Evolutionary conservation across 257 asterid genomes (phyloP).

Genomic region (Solanum pinnatisectum): DNA sequence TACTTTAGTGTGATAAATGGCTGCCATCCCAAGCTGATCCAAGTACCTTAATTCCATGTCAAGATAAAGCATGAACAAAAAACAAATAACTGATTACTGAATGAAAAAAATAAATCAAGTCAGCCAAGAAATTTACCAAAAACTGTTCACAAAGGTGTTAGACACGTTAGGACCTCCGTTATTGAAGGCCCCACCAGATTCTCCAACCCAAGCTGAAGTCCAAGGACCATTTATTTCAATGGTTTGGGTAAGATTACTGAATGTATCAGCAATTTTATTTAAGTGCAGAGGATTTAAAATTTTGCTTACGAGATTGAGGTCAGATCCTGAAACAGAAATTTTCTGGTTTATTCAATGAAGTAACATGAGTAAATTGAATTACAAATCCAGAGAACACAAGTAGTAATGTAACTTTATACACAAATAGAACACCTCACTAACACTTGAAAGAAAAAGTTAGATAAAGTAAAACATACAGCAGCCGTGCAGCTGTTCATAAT

Average conservation of each 20-base stretch:
- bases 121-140: slow-evolving; percentile 43
- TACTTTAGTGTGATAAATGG: slow-evolving; percentile 60
- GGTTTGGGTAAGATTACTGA: slow-evolving; percentile 38
- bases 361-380: background rate
- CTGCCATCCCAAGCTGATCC: slow-evolving; percentile 99
- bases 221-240: slow-evolving; percentile 57
- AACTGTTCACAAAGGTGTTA: slow-evolving; percentile 68
- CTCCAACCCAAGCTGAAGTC: slow-evolving; percentile 89
- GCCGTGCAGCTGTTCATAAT: background rate
- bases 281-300: slow-evolving; percentile 57
- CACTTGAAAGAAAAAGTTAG: background rate
- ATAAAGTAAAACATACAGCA: background rate
- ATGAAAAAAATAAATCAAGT: background rate
- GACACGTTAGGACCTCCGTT: slow-evolving; percentile 64
- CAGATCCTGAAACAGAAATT: slow-evolving; percentile 23
- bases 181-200: slow-evolving; percentile 85
- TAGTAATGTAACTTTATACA: background rate
- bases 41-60: slow-evolving; percentile 47
- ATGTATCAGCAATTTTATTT: slow-evolving; percentile 31
- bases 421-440: background rate
- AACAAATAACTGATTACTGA: background rate
- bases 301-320: slow-evolving; percentile 40
- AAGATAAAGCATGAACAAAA: background rate
- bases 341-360: background rate
- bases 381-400: background rate